These are phyloP conservation scores for Neofusicoccum cordaticola DNA, from an alignment of 2,329 filamentous ascomycete genomes.

Conservation along the genomic window DNA sequence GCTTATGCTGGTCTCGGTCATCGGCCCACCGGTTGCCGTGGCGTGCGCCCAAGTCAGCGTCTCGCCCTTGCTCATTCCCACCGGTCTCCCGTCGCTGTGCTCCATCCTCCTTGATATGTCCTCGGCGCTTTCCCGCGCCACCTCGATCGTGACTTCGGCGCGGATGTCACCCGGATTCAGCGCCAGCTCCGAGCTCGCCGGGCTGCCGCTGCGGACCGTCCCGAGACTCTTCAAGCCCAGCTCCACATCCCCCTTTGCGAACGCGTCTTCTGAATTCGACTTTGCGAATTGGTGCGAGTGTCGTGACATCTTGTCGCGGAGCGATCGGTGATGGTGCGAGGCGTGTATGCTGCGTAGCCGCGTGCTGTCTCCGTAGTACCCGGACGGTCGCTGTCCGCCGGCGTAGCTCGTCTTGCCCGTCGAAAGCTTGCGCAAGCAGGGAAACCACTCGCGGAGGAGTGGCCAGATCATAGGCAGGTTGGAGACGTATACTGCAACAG, in stretches of 20 bases:
- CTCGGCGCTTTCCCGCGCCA: not conserved
- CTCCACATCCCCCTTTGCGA: not conserved
- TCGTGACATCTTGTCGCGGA: not conserved
- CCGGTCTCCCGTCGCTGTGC: not conserved
- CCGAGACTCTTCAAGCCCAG: not conserved
- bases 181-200: constrained; percentile 4
- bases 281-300: not conserved
- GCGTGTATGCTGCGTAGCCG: not conserved
- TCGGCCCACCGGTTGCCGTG: not conserved
- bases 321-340: not conserved
- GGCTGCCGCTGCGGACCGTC: not conserved
- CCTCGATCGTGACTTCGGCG: constrained; percentile 3
- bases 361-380: not conserved
- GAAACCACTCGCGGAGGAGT: constrained; percentile 46
- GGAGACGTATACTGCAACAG: constrained; percentile 52
- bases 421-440: constrained; percentile 26
- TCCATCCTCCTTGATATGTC: not conserved
- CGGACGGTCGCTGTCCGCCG: not conserved
- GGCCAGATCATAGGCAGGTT: constrained; percentile 56
- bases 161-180: constrained; percentile 6
- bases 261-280: not conserved
- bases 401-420: not conserved
- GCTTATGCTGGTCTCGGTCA: constrained; percentile 6
- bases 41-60: constrained; percentile 2
- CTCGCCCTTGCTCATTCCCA: not conserved